These are phyloP conservation scores for Amphichorda felina DNA, from an alignment of 2,329 filamentous ascomycete species.

Conservation along the genomic window DNA sequence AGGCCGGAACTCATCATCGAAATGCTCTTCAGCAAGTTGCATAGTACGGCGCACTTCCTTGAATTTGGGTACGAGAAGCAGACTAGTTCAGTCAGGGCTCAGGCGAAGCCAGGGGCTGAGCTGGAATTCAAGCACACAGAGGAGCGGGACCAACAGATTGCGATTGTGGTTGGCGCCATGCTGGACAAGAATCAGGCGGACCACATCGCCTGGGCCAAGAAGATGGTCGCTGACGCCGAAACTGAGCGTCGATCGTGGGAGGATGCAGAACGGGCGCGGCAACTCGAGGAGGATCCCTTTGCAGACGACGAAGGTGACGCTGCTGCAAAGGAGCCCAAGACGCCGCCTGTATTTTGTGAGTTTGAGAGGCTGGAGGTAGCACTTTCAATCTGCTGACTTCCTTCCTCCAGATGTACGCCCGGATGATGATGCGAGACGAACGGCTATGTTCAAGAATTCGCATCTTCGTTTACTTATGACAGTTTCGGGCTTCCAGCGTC, in stretches of 20 bases:
- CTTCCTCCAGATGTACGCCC: conserved; percentile 35
- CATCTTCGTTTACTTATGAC: conserved; percentile 77
- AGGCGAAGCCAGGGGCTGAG: conserved; percentile 62
- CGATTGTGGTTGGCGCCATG: conserved; percentile 66
- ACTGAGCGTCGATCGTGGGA: conserved; percentile 71
- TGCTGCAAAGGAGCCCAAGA: conserved; percentile 12
- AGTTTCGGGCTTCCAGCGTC: conserved; percentile 56
- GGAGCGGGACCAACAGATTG: conserved; percentile 60
- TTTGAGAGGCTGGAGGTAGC: too few species aligned
- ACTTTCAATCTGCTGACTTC: too few species aligned
- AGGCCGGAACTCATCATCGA: conserved; percentile 80
- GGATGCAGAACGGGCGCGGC: conserved; percentile 51
- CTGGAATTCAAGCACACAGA: conserved; percentile 69
- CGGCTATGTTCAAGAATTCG: conserved; percentile 79
- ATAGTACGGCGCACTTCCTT: conserved; percentile 70
- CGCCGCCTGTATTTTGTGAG: conserved; percentile 21
- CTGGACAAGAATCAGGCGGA: conserved; percentile 69
- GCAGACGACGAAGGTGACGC: conserved; percentile 18
- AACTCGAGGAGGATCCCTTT: conserved; percentile 19
- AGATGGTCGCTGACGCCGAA: conserved; percentile 53
- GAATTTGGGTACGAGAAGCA: conserved; percentile 85
- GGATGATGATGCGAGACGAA: conserved; percentile 53
- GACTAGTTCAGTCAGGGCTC: conserved; percentile 47
- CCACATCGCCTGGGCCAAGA: conserved; percentile 72
- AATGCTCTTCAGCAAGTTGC: conserved; percentile 89